phyloP scores from a whole-genome alignment of 768 basidiomycete species.

The Neoboletus brunneissimus region DNA sequence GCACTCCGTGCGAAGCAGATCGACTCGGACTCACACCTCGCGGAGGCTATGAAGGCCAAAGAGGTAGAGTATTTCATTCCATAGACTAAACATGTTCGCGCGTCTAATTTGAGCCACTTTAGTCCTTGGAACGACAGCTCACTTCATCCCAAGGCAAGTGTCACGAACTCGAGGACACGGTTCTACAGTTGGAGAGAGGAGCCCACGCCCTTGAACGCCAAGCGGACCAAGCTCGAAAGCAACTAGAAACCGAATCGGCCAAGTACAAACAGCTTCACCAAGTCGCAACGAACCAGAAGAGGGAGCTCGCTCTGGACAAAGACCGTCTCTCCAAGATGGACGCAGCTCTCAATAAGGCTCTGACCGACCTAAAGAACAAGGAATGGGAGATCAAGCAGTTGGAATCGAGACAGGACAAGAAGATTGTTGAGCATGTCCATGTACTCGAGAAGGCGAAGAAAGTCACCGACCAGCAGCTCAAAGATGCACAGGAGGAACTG shows the following conservation, averaged over 20 bases:
- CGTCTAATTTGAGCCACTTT: slow-evolving; percentile 3
- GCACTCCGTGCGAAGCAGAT: slow-evolving; percentile 65
- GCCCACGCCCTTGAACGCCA: slow-evolving; percentile 72
- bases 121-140: slow-evolving; percentile 82
- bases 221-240: slow-evolving; percentile 64
- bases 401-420: slow-evolving; percentile 88
- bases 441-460: slow-evolving; percentile 95
- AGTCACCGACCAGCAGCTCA: slow-evolving; percentile 88
- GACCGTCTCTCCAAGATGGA: slow-evolving; percentile 72
- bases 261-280: slow-evolving; percentile 79
- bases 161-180: slow-evolving; percentile 84
- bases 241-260: slow-evolving; percentile 68
- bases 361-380: slow-evolving; percentile 74
- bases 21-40: slow-evolving; percentile 61
- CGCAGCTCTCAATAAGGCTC: slow-evolving; percentile 73
- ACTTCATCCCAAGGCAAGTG: slow-evolving; percentile 67
- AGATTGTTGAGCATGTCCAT: slow-evolving; percentile 97
- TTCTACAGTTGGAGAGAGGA: slow-evolving; percentile 81
- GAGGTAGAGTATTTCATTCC: slow-evolving; percentile 53
- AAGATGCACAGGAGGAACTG: slow-evolving; percentile 75
- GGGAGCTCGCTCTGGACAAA: slow-evolving; percentile 66
- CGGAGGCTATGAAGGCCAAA: slow-evolving; percentile 59
- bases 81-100: background rate
- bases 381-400: slow-evolving; percentile 88
- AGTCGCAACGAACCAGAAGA: slow-evolving; percentile 54